Percentiles rank a stretch among this genome's conserved stretches.
These are phyloP conservation scores for Panaeolus cyanescens DNA, from an alignment of 768 basidiomycete species.

Conservation along the genomic window DNA sequence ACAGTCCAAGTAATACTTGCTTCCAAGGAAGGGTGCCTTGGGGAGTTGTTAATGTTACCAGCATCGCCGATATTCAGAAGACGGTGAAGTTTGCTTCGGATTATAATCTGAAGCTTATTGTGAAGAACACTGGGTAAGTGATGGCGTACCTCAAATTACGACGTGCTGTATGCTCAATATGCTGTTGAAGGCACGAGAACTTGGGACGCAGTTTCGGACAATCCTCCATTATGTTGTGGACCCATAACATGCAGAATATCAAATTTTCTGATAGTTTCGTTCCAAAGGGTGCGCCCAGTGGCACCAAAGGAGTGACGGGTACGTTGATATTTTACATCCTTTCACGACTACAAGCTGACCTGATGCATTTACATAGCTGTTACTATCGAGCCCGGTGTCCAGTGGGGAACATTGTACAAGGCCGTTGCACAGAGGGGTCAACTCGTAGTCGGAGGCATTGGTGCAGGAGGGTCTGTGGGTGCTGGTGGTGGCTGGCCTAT, in stretches of 20 bases:
- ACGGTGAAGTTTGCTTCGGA: too few relatives aligned
- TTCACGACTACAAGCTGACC: neutral
- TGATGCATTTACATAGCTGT: constrained; percentile 19
- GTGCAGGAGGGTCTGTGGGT: too few relatives aligned
- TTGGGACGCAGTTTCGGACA: too few relatives aligned
- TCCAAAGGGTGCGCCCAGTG: constrained; percentile 32
- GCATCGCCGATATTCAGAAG: too few relatives aligned
- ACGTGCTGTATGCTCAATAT: constrained; percentile 39
- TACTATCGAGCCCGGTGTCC: constrained; percentile 34
- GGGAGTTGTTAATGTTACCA: constrained; percentile 42
- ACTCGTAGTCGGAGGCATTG: too few relatives aligned
- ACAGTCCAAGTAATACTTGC: constrained; percentile 47
- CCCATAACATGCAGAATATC: constrained; percentile 35
- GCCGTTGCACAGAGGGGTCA: too few relatives aligned
- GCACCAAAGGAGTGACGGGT: constrained; percentile 18
- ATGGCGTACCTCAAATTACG: constrained; percentile 39
- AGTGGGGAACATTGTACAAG: too few relatives aligned
- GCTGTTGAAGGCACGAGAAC: too few relatives aligned
- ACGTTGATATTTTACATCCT: neutral
- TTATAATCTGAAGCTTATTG: too few relatives aligned
- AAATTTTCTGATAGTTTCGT: constrained; percentile 27
- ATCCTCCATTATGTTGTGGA: too few relatives aligned
- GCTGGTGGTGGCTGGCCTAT: too few relatives aligned
- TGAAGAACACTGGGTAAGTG: too few relatives aligned
- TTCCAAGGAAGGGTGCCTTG: constrained; percentile 45